Conservation (phyloP, 2,329 filamentous ascomycete species). For the Pyrenophora tritici-repentis region DNA sequence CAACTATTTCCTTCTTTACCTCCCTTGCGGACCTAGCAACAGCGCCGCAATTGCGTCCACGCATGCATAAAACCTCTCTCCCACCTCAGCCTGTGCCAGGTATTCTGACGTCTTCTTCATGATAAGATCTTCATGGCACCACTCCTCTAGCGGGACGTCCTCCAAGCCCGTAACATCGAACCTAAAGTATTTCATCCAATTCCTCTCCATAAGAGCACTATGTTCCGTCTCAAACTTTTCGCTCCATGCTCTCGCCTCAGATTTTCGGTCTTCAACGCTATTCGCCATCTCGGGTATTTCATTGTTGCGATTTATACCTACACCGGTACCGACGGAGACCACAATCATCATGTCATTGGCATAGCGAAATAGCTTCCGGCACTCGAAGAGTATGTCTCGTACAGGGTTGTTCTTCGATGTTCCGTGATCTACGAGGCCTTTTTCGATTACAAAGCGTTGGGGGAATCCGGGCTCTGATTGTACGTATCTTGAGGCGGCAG, state of each 20-base stretch:
- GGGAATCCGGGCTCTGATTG: conserved; percentile 15
- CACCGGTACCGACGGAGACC: conserved; percentile 36
- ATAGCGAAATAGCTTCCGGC: conserved; percentile 38
- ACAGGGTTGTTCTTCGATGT: conserved; percentile 42
- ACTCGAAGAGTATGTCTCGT: conserved; percentile 39
- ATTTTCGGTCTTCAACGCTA: conserved; percentile 26
- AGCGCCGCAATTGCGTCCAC: conserved; percentile 37
- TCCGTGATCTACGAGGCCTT: conserved; percentile 38
- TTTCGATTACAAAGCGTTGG: conserved; percentile 32
- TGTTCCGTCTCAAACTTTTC: conserved; percentile 36
- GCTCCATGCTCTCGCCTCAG: conserved; percentile 23
- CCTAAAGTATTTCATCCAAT: conserved; percentile 42
- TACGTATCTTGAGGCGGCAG: conserved; percentile 33
- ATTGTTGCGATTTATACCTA: conserved; percentile 21
- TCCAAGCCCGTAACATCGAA: conserved; percentile 38
- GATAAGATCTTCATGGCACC: conserved; percentile 31
- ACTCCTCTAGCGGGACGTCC: conserved; percentile 38
- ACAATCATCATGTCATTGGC: conserved; percentile 41
- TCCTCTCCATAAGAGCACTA: conserved; percentile 27
- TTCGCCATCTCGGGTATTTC: conserved; percentile 37
- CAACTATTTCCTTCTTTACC: too few relatives aligned
- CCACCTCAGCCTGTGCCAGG: conserved; percentile 30
- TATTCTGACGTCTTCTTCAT: conserved; percentile 38
- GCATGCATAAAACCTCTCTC: conserved; percentile 34
- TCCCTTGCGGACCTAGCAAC: conserved; percentile 17